Base-by-base conservation (phyloP, 2,329 filamentous ascomycete species). In the Claviceps humidiphila region DNA sequence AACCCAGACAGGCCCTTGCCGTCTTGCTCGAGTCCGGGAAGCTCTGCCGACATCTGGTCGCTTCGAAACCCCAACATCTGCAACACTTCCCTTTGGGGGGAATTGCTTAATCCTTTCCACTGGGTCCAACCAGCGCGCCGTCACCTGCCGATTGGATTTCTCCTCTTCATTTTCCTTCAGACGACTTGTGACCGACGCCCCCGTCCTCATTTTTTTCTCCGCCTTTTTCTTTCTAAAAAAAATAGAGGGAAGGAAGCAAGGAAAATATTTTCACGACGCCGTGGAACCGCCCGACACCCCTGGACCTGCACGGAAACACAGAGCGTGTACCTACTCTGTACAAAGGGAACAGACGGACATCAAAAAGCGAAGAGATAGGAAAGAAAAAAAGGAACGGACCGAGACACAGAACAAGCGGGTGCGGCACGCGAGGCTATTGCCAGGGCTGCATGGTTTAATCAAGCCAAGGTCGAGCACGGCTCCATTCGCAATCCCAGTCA, bases 401-500 rank as follows among this genome's bases (percentile, higher is more conserved):
- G 37, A 50, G 40, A 43, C n/a, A 45, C 38, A 50, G 22, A 45
- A 39, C n/a, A 24, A 44, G 24, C 49, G 40, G 49, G 49, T 45
- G 49, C 49, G 52, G 45, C 45, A 54, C 49, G 38, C 52, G 45
- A 51, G 52, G 49, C 49, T 44, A 40, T 44, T 44, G 22, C 48
- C 40, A 30, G 49, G 49, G 52, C 47, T 47, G 38, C 47, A 51
- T 34, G 49, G 49, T 44, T 20, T 30, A 46, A 37, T 50, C 45
- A 46, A 46, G 24, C 30, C 38, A 49, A 42, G 44, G 46, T 46
- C 42, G 16, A 50, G 47, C 50, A 51, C 42, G 50, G 47, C 42
- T 52, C 50, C 47, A 47, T 47, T 50, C 38, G 20, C 47, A 50
- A 50, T 40, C 53, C 53, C 47, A 54, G 53, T 52, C 50, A 49